phyloP scores from a whole-genome alignment of 345 rosid species.

The Hibiscus syriacus region DNA sequence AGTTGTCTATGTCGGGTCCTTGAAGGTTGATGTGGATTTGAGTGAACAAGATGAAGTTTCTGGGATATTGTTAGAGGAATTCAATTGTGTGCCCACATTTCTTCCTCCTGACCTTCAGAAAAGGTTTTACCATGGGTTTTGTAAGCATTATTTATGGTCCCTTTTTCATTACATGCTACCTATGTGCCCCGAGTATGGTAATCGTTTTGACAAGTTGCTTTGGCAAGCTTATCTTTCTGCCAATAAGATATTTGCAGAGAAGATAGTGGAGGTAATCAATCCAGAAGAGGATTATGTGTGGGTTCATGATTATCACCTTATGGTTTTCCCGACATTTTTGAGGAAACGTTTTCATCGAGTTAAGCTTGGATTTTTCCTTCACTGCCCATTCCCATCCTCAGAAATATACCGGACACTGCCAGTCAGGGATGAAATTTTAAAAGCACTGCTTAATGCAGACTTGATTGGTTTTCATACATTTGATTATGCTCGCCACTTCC shows the following conservation, averaged over 20 bases:
- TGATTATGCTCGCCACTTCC: slow-evolving; percentile 44
- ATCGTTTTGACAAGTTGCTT: slow-evolving; percentile 26
- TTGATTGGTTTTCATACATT: slow-evolving; percentile 45
- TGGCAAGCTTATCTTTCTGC: slow-evolving; percentile 41
- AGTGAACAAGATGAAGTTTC: slow-evolving; percentile 36
- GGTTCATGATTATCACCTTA: slow-evolving; percentile 44
- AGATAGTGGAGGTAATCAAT: slow-evolving; percentile 34
- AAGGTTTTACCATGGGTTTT: slow-evolving; percentile 40
- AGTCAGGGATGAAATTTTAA: slow-evolving; percentile 36
- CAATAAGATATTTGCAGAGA: slow-evolving; percentile 30
- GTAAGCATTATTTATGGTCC: slow-evolving; percentile 39
- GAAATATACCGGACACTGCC: slow-evolving; percentile 39
- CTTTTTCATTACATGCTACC: slow-evolving; percentile 43
- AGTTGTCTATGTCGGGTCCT: slow-evolving; percentile 33
- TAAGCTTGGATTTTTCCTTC: slow-evolving; percentile 43
- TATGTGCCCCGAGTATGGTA: slow-evolving; percentile 27
- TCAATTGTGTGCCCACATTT: slow-evolving; percentile 37
- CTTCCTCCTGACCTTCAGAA: slow-evolving; percentile 28
- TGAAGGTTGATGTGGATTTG: slow-evolving; percentile 28
- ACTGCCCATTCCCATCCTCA: slow-evolving; percentile 41
- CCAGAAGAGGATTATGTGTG: slow-evolving; percentile 38
- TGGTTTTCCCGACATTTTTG: slow-evolving; percentile 37
- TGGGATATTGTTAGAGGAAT: slow-evolving; percentile 24
- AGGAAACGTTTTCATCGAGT: slow-evolving; percentile 31
- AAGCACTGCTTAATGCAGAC: slow-evolving; percentile 33